Base-by-base conservation (phyloP, 208 protist species). In the Naegleria fowleri region DNA sequence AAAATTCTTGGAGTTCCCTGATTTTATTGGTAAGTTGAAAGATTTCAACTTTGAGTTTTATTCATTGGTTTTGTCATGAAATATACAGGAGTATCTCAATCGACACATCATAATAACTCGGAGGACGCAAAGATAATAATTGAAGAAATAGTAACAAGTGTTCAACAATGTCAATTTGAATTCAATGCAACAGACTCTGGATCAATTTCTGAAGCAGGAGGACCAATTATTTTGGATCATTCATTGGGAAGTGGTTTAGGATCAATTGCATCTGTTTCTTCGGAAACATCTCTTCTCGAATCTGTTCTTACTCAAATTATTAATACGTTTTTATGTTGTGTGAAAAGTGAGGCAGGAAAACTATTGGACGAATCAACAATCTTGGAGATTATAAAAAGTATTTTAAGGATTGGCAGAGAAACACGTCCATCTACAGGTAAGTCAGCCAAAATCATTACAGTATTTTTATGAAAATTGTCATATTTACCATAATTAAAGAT, bases 381-480 rank as follows among this genome's bases (percentile, higher is more conserved):
- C 25, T 5, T 87, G 22, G 40, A 87, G n/a, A 39, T 87, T 38
- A 38, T 87, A n/a, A 87, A 87, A 36, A 40, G 40, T 52, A 5
- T n/a, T 36, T 87, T 87, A 3, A 87, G 84, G 51, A 87, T 87
- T 55, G 84, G 84, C 33, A 87, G 84, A 87, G 84, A 87, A 52
- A 87, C 84, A 55, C 16, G 84, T 38, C 84, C 84, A 51, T 41
- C 40, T 13, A 67, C 55, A 29, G 43, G 43, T 48, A 48, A 48
- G 43, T 48, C 43, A 48, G 7, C 43, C 43, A 48, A 48, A 7
- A n/a, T n/a, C n/a, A n/a, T n/a, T n/a, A n/a, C n/a, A n/a, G n/a
- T n/a, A n/a, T n/a, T n/a, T n/a, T n/a, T n/a, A n/a, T n/a, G n/a
- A n/a, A n/a, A n/a, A n/a, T n/a, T n/a, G n/a, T n/a, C n/a, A n/a